Percentiles rank a stretch among this genome's conserved stretches.
Conservation (phyloP, 2,329 filamentous ascomycete species). For the Fusarium piperis region DNA sequence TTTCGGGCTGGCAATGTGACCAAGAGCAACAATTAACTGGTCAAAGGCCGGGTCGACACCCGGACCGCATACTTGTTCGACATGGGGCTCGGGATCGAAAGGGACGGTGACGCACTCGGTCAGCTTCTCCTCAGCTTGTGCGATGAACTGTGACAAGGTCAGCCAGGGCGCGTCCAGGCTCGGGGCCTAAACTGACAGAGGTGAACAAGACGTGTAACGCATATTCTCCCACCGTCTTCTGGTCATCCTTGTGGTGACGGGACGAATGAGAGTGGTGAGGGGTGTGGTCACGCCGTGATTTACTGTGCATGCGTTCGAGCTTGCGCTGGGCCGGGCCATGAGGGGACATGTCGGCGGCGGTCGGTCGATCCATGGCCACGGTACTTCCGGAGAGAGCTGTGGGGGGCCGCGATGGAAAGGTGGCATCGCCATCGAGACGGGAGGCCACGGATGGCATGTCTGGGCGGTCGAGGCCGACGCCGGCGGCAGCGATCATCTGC, state of each 20-base stretch:
- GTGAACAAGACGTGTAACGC: constrained; percentile 96
- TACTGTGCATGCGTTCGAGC: constrained; percentile 71
- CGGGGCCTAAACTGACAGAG: constrained; percentile 65
- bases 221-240: constrained; percentile 97
- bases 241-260: constrained; percentile 75
- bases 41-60: constrained; percentile 91
- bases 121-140: constrained; percentile 95
- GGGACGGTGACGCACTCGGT: constrained; percentile 85
- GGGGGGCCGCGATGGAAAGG: constrained; percentile 53
- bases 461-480: constrained; percentile 63
- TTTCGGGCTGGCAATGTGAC: constrained; percentile 92
- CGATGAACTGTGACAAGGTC: constrained; percentile 74
- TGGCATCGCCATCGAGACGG: constrained; percentile 57
- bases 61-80: constrained; percentile 90
- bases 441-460: constrained; percentile 59
- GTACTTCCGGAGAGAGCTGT: constrained; percentile 58
- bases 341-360: constrained; percentile 55
- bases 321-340: constrained; percentile 61
- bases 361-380: constrained; percentile 55
- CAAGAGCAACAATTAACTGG: constrained; percentile 90
- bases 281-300: constrained; percentile 74
- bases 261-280: constrained; percentile 83
- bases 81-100: constrained; percentile 81
- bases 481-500: constrained; percentile 80
- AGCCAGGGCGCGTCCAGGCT: constrained; percentile 10